Base-by-base conservation (phyloP, 208 protist genomes). In the Acanthamoeba polyphaga region DNA sequence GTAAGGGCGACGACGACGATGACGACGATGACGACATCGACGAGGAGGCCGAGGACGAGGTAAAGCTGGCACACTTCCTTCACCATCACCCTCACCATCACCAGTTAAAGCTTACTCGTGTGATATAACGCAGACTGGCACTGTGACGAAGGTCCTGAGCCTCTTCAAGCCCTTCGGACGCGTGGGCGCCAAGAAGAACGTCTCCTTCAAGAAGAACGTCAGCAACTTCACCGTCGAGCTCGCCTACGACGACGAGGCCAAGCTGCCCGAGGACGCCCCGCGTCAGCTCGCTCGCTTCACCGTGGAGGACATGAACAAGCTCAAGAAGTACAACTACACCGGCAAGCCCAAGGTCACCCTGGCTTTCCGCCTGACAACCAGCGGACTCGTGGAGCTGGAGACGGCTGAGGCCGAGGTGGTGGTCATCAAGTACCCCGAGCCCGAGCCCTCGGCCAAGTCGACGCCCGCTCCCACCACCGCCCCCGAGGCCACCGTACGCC, bases 381-480 rank as follows among this genome's bases (percentile, higher is more conserved):
- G 62, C 43, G 95, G 95, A 13, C 94, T 96, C 0, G 74, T 95
- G 7, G 80, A 95, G 24, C 85, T 96, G 13, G 95, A 96, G 34
- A 95, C 92, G 43, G 95, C 91, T 22, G 95, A 96, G 55, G 94
- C 94, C 32, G 95, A 96, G 49, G 85, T 95, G 4, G 93, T 91
- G 12, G 94, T 95, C 32, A 55, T 74, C 60, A 68, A 53, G 32
- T 92, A 92, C 32, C 85, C 85, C 15, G 60, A 68, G 64, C 60
- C 85, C 15, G 64, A 68, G 34, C 82, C 82, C 34, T 9, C 13
- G 32, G 9, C 32, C 60, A 53, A 7, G 27, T 24, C 85, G 6
- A 87, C 78, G 24, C 78, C 78, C 49, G 17, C 6, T 19, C 60
- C 85, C 27, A 87, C 49, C 51, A 4, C 49, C 43, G 22, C 10